phyloP scores from a whole-genome alignment of 208 protist genomes.

The Crithidia expoeki region DNA sequence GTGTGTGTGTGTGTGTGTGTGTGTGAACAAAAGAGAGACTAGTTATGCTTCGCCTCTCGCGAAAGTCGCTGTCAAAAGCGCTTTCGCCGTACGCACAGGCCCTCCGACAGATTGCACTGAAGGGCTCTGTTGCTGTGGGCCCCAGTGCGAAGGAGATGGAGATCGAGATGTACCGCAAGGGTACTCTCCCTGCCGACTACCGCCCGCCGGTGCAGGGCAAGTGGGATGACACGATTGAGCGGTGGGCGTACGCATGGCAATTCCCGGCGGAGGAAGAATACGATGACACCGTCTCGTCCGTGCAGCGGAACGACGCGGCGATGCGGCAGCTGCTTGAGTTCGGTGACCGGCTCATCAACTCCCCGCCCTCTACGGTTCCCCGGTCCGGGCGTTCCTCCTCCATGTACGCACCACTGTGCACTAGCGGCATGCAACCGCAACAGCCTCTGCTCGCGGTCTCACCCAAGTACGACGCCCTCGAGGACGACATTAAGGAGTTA shows the following conservation, averaged over 20 bases:
- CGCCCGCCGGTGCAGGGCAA: constrained; percentile 80
- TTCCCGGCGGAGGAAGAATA: constrained; percentile 85
- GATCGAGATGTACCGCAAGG: constrained; percentile 78
- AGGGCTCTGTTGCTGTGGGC: constrained; percentile 73
- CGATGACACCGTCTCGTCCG: constrained; percentile 50
- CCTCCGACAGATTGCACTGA: constrained; percentile 83
- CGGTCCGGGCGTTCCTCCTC: constrained; percentile 48
- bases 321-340: constrained; percentile 76
- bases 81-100: constrained; percentile 90
- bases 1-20: not conserved
- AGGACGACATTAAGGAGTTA: constrained; percentile 32
- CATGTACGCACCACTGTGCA: constrained; percentile 33
- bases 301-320: constrained; percentile 55
- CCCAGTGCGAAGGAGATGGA: constrained; percentile 85
- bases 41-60: constrained; percentile 20
- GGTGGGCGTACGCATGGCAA: constrained; percentile 92
- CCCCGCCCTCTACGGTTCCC: constrained; percentile 50
- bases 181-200: constrained; percentile 83
- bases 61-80: constrained; percentile 43
- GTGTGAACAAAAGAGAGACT: not conserved
- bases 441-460: constrained; percentile 11
- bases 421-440: not conserved
- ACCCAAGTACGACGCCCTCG: constrained; percentile 51
- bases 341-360: constrained; percentile 50
- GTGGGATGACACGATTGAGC: constrained; percentile 93